Evolutionary conservation across 805 yeast species (phyloP).

Genomic region (Lachancea waltii): DNA sequence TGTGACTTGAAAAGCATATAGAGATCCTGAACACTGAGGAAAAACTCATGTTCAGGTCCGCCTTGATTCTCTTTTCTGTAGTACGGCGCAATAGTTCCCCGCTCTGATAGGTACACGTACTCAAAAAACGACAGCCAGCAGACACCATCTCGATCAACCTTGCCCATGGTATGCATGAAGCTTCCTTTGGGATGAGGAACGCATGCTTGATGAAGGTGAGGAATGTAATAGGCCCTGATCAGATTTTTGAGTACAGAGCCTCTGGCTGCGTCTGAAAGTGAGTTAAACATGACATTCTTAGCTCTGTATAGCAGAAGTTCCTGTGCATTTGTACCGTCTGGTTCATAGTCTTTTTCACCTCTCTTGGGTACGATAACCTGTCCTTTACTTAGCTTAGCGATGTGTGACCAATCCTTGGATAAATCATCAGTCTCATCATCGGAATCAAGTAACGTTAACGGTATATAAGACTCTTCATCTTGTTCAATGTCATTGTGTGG

Average conservation of each 20-base stretch:
- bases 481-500: background rate
- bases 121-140: conserved; percentile 60
- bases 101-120: conserved; percentile 66
- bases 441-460: conserved; percentile 8
- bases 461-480: conserved; percentile 3
- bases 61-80: conserved; percentile 18
- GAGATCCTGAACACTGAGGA: conserved; percentile 56
- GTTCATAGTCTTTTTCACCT: conserved; percentile 83
- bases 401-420: conserved; percentile 48
- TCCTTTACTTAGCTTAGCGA: conserved; percentile 26
- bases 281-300: conserved; percentile 64
- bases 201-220: conserved; percentile 30
- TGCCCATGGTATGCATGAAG: conserved; percentile 68
- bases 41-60: conserved; percentile 26
- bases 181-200: conserved; percentile 59
- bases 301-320: conserved; percentile 42
- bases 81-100: conserved; percentile 58
- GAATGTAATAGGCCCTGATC: conserved; percentile 45
- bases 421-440: conserved; percentile 39
- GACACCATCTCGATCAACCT: conserved; percentile 41
- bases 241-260: conserved; percentile 44
- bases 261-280: conserved; percentile 44
- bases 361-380: conserved; percentile 47
- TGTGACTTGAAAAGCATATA: conserved; percentile 44
- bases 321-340: conserved; percentile 63